These are phyloP conservation scores for Fusarium pseudograminearum DNA, from an alignment of 2,329 filamentous ascomycete species.

Conservation along the genomic window DNA sequence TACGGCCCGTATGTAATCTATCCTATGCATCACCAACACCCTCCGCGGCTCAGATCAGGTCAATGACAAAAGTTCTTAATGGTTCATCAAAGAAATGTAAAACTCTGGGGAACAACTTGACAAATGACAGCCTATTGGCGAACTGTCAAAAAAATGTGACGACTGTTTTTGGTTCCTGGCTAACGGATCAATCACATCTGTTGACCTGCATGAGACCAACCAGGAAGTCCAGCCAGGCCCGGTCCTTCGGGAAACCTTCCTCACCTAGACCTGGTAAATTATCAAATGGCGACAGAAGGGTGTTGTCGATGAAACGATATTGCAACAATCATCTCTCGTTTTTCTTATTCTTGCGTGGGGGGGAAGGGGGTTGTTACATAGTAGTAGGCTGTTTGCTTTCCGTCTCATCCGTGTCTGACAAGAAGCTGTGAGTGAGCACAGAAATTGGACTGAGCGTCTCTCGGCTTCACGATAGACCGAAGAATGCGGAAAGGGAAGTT, in stretches of 20 bases:
- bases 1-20: slow-evolving; percentile 2
- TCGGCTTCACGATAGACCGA: slow-evolving; percentile 5
- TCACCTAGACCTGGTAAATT: slow-evolving; percentile 5
- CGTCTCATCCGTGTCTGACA: slow-evolving; percentile 10
- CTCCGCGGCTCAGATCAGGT: not conserved
- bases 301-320: slow-evolving; percentile 33
- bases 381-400: not conserved
- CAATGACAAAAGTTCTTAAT: not conserved
- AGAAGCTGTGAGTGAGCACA: not conserved
- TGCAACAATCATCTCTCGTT: slow-evolving; percentile 13
- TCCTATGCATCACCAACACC: not conserved
- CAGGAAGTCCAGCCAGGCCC: slow-evolving; percentile 27
- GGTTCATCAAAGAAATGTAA: slow-evolving; percentile 1
- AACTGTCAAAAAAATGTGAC: slow-evolving; percentile 14
- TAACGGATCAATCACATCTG: slow-evolving; percentile 24
- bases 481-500: slow-evolving; percentile 35
- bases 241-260: slow-evolving; percentile 28
- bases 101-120: not conserved
- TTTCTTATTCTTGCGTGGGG: slow-evolving; percentile 14
- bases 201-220: slow-evolving; percentile 37
- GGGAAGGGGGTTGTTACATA: slow-evolving; percentile 4
- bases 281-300: slow-evolving; percentile 14
- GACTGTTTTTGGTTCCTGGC: slow-evolving; percentile 30
- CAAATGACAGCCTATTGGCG: slow-evolving; percentile 11
- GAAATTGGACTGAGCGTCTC: not conserved